Base-by-base conservation (phyloP, 2,329 filamentous ascomycete genomes). In the Stachybotrys echinatus region DNA sequence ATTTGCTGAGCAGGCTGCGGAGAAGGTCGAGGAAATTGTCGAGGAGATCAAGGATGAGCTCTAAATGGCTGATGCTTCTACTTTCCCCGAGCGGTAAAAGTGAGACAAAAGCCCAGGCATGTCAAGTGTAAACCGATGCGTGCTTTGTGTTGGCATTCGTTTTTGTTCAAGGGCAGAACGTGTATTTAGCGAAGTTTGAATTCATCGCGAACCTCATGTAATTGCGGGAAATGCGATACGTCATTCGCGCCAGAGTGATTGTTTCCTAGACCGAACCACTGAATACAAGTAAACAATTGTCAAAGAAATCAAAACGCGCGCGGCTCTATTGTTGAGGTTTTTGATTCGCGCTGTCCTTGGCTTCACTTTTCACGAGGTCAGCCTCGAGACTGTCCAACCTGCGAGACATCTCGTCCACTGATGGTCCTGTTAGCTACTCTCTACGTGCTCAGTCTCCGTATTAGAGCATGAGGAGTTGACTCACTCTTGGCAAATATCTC, bases 361-460 rank as follows among this genome's bases (percentile, higher is more conserved):
- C 67, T 57, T 76, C 81, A 51, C 74, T 78, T 38, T 80, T 77
- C 59, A 81, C 76, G 42, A 95, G 75, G 14, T 85, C 84, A 21
- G 86, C 76, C 66, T 95, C 92, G 12, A 96, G 77, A 51, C 85
- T 89, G 64, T 96, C 92, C 20, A 96, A 73, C 22, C 92, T 83
- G 53, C 87, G 79, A 14, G 89, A 88, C 91, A 96, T 96, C 55
- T 96, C 91, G 63, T 96, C 92, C 88, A 96, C 91, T 96, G 53
- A 42, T 48, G n/a, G 23, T 23, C 18, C 7, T 3, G 52, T 61
- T 17, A 64, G 55, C 21, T 42, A 46, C 6, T 34, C 19, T 39
- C 19, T 12, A 39, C 20, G 12, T 21, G 5, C 21, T 10, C 10
- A 34, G 27, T 8, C n/a, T n/a, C n/a, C n/a, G n/a, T n/a, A n/a